Evolutionary conservation across 129 eudicot species (phyloP), one percentile per base, ranked within the genome.

Genomic region (Tagetes erecta): DNA sequence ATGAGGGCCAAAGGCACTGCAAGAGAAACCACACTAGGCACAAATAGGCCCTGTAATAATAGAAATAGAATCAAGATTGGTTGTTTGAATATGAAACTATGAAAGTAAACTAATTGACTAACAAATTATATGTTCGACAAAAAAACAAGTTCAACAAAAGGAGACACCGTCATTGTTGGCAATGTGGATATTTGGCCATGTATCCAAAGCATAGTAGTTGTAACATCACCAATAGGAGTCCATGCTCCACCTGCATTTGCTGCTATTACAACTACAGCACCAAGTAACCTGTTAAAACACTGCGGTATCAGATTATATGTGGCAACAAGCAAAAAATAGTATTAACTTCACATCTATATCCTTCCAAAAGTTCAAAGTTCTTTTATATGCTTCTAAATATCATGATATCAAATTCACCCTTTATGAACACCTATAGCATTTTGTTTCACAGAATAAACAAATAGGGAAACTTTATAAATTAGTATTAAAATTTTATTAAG

Each of bases 231-330:
- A 70, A 94, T 94, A 10, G 98, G 98, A 63, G 97, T 86, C 98
- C 98, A 94, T 37, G 98, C 97, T 53, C 98, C 98, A 64, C 98
- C 98, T 74, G 98, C 90, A 85, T 94, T 94, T 78, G 98, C 98
- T 67, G 98, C 97, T 47, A 94, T 86, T 60, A 94, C 98, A 58
- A 94, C 91, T 76, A 94, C 98, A 58, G 87, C 97, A 65, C 98
- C 98, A 13, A 94, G 91, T 80, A 94, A 76, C 96, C 98, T 94
- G 83, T 10, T 31, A 62, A 55, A 35, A 68, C 41, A 36, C 52
- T 20, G 42, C 63, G 58, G 39, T 78, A 71, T 40, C 71, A 72
- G 64, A 34, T 50, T 62, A 62, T 3, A 68, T 37, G 10, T 4
- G 20, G 51, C 51, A 50, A 11, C 33, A 37, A 37, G 38, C 35